A percentile compares a stretch with the other conserved stretches of the same genome.
Conservation (phyloP, 2,329 filamentous ascomycete genomes). For the Colletotrichum camelliae region DNA sequence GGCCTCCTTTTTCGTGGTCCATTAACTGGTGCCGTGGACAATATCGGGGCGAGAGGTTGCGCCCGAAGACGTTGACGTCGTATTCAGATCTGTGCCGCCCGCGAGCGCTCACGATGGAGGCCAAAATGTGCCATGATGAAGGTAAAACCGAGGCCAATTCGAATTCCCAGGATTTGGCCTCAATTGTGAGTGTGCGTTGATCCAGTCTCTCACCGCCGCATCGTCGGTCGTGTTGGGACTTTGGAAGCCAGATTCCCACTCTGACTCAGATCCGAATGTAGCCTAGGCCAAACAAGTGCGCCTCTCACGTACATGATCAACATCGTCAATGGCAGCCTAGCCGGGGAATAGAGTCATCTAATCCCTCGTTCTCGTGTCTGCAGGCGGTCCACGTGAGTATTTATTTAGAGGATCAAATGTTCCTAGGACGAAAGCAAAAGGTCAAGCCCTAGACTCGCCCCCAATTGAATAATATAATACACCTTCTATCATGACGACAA, state of each 20-base stretch:
- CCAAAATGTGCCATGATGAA: not conserved
- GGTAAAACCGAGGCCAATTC: not conserved
- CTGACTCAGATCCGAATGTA: not conserved
- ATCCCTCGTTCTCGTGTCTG: not conserved
- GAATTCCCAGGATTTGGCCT: not conserved
- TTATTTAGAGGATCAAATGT: accelerated
- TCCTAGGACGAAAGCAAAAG: not conserved
- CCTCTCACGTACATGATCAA: not conserved
- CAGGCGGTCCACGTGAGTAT: not conserved
- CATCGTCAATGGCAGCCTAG: not conserved
- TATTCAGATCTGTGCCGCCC: not conserved
- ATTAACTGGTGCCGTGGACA: not conserved
- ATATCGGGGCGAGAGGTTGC: not conserved
- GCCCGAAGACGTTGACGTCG: not conserved
- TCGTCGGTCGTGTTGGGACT: not conserved
- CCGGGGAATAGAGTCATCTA: not conserved
- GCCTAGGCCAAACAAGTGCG: not conserved
- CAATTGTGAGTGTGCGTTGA: not conserved
- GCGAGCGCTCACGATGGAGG: not conserved
- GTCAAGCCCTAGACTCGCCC: accelerated
- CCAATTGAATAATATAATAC: accelerated
- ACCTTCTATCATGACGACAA: accelerated
- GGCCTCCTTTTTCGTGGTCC: not conserved
- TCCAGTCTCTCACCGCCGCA: not conserved
- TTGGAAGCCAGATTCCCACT: not conserved